Percentiles rank a stretch among this genome's conserved stretches.
Conservation (phyloP, 768 basidiomycete species). For the Kondoa subrosea region DNA sequence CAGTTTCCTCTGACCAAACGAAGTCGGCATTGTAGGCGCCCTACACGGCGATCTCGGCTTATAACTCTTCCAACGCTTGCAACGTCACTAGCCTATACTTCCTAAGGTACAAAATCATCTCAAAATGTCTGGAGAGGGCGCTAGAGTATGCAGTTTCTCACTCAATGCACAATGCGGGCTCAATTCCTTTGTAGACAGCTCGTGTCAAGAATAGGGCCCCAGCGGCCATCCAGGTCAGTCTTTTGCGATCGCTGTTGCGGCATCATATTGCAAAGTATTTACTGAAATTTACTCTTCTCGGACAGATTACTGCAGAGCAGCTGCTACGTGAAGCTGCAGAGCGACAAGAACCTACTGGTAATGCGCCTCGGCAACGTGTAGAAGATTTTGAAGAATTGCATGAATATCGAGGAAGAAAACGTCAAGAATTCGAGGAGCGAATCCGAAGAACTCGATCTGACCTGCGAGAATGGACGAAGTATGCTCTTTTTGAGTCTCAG, state of each 20-base stretch:
- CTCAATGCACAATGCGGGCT: not conserved
- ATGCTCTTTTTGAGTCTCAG: conserved; percentile 56
- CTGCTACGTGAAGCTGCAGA: conserved; percentile 97
- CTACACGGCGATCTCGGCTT: no score
- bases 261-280: no score
- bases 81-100: no score
- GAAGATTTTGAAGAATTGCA: conserved; percentile 79
- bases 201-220: conserved; percentile 5
- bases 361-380: conserved; percentile 83
- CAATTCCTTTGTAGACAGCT: no score
- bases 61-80: no score
- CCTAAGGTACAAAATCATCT: no score
- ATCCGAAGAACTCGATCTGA: conserved; percentile 35
- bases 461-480: conserved; percentile 38
- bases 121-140: not conserved
- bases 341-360: conserved; percentile 76
- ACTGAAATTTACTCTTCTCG: not conserved
- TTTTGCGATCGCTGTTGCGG: not conserved
- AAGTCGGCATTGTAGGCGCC: no score
- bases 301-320: conserved; percentile 92
- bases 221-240: conserved; percentile 27
- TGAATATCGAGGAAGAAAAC: conserved; percentile 67
- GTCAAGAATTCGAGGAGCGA: conserved; percentile 75
- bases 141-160: not conserved
- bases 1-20: no score